phyloP scores from a whole-genome alignment of 345 rosid genomes.

The Xanthoceras sorbifolium region DNA sequence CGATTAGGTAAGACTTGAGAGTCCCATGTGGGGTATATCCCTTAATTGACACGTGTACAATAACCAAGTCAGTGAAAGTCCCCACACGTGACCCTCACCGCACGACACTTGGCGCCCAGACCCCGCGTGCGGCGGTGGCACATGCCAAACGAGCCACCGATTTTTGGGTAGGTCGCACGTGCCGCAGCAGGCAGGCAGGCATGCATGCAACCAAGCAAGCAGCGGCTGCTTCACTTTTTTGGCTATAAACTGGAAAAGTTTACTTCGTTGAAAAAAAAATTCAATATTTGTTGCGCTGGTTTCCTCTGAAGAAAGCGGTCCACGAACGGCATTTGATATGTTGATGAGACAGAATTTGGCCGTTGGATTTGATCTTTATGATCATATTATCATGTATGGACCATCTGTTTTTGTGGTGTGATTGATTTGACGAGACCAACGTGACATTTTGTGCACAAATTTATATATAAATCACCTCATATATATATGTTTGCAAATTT shows the following conservation, averaged over 20 bases:
- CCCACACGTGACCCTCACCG: conserved; percentile 13
- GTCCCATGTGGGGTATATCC: conserved; percentile 28
- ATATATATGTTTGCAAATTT: too few relatives aligned
- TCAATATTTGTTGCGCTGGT: background rate
- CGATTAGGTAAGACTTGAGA: conserved; percentile 19
- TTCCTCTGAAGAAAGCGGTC: conserved; percentile 2
- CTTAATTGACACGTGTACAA: conserved; percentile 17
- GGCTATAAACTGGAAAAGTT: background rate
- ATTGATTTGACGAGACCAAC: background rate
- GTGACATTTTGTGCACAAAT: background rate
- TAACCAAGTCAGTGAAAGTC: background rate
- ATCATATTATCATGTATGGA: background rate
- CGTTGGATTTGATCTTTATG: background rate
- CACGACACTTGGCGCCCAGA: conserved; percentile 37
- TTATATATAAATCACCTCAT: too few relatives aligned
- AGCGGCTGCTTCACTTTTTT: too few relatives aligned
- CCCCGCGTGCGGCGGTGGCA: conserved; percentile 32
- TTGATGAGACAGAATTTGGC: conserved; percentile 3
- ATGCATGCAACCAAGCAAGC: too few relatives aligned
- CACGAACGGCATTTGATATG: conserved; percentile 11
- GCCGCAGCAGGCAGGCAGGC: too few relatives aligned
- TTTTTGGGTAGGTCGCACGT: conserved; percentile 35
- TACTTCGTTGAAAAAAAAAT: background rate
- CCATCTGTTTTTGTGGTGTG: too few relatives aligned
- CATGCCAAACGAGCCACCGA: conserved; percentile 20